Base-by-base conservation (phyloP, 2,329 filamentous ascomycete genomes). In the Beauveria sp. region DNA sequence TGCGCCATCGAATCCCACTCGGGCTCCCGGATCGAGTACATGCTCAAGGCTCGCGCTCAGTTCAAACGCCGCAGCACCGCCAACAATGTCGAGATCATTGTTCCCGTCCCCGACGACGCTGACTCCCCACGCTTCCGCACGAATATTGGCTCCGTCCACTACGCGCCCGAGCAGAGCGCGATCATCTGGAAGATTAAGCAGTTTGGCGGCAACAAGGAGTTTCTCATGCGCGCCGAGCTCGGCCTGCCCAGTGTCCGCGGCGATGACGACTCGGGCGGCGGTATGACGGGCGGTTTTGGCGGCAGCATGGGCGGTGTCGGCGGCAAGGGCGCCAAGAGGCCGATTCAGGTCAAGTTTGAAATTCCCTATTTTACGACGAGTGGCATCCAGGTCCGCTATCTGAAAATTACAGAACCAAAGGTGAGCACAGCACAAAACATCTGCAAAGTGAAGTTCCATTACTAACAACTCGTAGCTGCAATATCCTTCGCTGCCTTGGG, bases 111-210 rank as follows among this genome's bases (percentile, higher is more conserved):
- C 24, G 95, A 99, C 73, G 95, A 99, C 72, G 95, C 95, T 64
- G 95, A 99, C 75, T 91, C 90, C 1, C 95, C 95, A 12, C 87
- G 95, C 50, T 99, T 99, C 84, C 86, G 95, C 58, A 99, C 95
- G 42, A 99, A 98, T 73, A 96, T 99, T 64, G 95, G 95, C 60
- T 91, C 89, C 34, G 95, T 99, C 14, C 95, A 99, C 77, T 99
- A 99, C 73, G 93, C 93, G 4, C 95, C 95, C 0, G 95, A 99
- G 75, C 93, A 96, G 71, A 96, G 91, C 65, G 93, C 93, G 63
- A 99, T 99, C 68, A 90, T 99, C 56, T 99, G 95, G 95, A 99
- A 99, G 81, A 99, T 99, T 75, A 99, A 99, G 81, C 95, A 99
- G 71, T 99, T 99, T 75, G 95, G 95, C 50, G 95, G 95, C n/a